Conservation (phyloP, 2,329 filamentous ascomycete species). For the Ascochyta clinopodiicola region DNA sequence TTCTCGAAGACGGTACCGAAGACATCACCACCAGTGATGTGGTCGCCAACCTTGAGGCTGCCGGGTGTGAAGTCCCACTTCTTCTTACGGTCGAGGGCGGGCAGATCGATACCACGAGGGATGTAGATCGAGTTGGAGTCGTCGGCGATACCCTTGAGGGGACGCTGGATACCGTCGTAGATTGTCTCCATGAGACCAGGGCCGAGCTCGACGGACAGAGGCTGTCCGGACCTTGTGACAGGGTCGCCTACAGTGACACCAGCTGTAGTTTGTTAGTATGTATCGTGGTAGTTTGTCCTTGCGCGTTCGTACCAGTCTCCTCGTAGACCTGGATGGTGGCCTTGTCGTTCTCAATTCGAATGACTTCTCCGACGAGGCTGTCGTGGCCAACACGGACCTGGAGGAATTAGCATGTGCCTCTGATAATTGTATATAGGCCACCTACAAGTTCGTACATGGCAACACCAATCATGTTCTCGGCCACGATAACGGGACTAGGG, state of each 20-base stretch:
- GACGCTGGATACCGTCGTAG: conserved; percentile 98
- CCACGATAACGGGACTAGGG: conserved; percentile 83
- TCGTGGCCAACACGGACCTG: conserved; percentile 93
- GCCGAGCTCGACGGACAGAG: conserved; percentile 94
- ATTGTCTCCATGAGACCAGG: conserved; percentile 98
- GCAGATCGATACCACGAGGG: conserved; percentile 87
- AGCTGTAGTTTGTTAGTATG: conserved; percentile 61
- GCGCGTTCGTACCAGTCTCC: conserved; percentile 77
- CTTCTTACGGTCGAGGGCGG: conserved; percentile 86
- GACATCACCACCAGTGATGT: conserved; percentile 94
- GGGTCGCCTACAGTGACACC: conserved; percentile 96
- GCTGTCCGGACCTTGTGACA: conserved; percentile 88
- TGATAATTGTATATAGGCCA: conserved; percentile 16
- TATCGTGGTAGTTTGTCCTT: not conserved
- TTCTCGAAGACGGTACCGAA: conserved; percentile 97
- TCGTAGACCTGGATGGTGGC: conserved; percentile 99
- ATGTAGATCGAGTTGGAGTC: conserved; percentile 92
- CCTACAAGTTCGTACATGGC: conserved; percentile 98
- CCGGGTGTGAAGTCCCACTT: conserved; percentile 95
- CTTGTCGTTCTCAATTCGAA: conserved; percentile 94
- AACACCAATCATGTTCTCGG: conserved; percentile 98
- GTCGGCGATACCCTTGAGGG: conserved; percentile 82
- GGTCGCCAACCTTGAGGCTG: conserved; percentile 90
- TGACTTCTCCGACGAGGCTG: conserved; percentile 93
- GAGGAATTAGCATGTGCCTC: conserved; percentile 16